Evolutionary conservation across 78 protist species (phyloP), one percentile per base, ranked within the genome.

Genomic region (Monosiga brevicollis): DNA sequence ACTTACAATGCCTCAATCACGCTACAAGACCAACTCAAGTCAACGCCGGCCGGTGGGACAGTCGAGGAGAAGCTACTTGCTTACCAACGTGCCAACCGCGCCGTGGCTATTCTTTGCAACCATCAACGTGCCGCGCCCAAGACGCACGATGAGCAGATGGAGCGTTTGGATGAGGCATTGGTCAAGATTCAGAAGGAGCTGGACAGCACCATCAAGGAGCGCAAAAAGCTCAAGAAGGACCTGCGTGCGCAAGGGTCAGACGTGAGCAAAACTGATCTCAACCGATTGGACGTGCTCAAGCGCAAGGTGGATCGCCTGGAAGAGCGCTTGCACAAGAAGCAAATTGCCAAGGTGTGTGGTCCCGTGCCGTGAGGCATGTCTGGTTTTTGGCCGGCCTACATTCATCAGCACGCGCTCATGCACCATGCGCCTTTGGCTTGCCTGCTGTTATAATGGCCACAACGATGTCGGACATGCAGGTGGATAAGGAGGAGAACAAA

Each of bases 81-180:
- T 37, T 98, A 89, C 93, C 93, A 91, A 82, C 84, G 87, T 10
- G 93, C 96, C 76, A 98, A 98, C 84, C 86, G 90, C 70, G 88
- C 87, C 42, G 99, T 97, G 34, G 99, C 99, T 79, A 78, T 94
- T 6, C 89, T 98, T 25, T 98, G 99, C 84, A 98, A 98, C 94
- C 99, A 98, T 91, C 99, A 98, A 42, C 72, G 82, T 29, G 73
- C 86, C 22, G 74, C 43, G 36, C 89, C 89, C 20, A 86, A 86
- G 78, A 76, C 35, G 38, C 54, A 70, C 35, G 86, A 73, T 54
- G 85, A 87, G 32, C 84, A 83, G 72, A n/a, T 49, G 84, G 76
- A 3, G 38, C 20, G 36, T 22, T 37, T 42, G 43, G 75, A 73
- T 6, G 73, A 49, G 78, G 62, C 62, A 15, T n/a, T 25, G 40